A percentile compares a stretch with the other conserved stretches of the same genome.
Evolutionary conservation across 352 stramenopile species (phyloP).

Genomic region (Phytophthora colocasiae): DNA sequence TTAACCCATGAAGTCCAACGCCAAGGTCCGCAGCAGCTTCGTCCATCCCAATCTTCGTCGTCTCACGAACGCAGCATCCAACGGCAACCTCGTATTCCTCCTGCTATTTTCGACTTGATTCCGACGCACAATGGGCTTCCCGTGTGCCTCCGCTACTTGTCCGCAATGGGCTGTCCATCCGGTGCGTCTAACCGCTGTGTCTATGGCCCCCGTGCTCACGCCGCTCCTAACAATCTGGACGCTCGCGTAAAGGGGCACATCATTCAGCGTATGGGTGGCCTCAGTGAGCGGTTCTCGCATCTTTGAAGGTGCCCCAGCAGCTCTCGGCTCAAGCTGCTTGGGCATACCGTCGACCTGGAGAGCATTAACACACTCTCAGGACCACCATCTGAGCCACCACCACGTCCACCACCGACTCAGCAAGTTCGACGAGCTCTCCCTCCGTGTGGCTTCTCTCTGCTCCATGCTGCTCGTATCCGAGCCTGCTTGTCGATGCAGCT

Average conservation of each 20-base stretch:
- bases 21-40: background rate
- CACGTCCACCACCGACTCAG: too few relatives aligned
- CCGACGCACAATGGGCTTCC: background rate
- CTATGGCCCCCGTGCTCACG: background rate
- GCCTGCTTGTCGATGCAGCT: background rate
- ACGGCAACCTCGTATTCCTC: background rate
- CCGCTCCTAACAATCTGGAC: background rate
- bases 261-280: conserved; percentile 2
- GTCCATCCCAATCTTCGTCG: background rate
- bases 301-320: conserved; percentile 12
- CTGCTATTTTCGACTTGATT: conserved; percentile 1
- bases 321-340: background rate
- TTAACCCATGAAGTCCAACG: background rate
- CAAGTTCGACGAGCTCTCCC: background rate
- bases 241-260: conserved; percentile 12
- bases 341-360: background rate
- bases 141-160: background rate
- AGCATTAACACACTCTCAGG: too few relatives aligned
- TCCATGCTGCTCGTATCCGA: too few relatives aligned
- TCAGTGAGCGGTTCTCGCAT: conserved; percentile 5
- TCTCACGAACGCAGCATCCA: too few relatives aligned
- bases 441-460: background rate
- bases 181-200: background rate
- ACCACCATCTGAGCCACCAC: too few relatives aligned
- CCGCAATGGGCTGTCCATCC: background rate